Base-by-base conservation (phyloP, 2,329 filamentous ascomycete genomes). In the Colletotrichum acutatum region DNA sequence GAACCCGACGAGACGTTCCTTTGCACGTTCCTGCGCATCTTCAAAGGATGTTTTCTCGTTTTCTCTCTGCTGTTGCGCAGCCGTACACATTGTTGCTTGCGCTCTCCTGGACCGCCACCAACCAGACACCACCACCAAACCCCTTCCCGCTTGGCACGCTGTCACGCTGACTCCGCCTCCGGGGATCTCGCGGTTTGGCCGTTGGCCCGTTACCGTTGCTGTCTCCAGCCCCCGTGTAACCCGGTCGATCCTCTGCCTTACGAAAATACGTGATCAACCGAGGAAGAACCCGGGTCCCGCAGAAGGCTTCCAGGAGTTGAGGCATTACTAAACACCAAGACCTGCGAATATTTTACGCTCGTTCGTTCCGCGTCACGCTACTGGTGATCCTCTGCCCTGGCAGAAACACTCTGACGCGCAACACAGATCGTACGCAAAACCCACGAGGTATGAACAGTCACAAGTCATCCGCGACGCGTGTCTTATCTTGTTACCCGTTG, bases 211-310 rank as follows among this genome's bases (percentile, higher is more conserved):
- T 14, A 9, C 19, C 19, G 42, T 26, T 30, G 46, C n/a, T 84
- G 76, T 8, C 80, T 80, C 84, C 84, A 86, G 71, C 84, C 82
- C 32, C 46, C n/a, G 42, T 34, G n/a, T 7, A 28, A 74, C 76
- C 9, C 85, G 75, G 74, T 83, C 82, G 69, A 86, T 78, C 71
- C 82, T 81, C 76, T 83, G 80, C 78, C 82, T 80, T 16, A 84
- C 16, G 28, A 69, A 30, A 26, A 49, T 49, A 22, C 42, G 42
- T 49, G 56, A 34, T 79, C 74, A 16, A 49, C 76, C 80, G 53
- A 76, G 37, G 37, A 42, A 14, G 37, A 42, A 8, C 37, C 75
- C 37, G 37, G 57, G 14, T 19, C 19, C 11, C n/a, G 9, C 60
- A 34, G n/a, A 12, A 52, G 19, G 26, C 42, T 63, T 34, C 19